Conservation (phyloP, 164 flowering plant species). For the Nymphaea thermarum region DNA sequence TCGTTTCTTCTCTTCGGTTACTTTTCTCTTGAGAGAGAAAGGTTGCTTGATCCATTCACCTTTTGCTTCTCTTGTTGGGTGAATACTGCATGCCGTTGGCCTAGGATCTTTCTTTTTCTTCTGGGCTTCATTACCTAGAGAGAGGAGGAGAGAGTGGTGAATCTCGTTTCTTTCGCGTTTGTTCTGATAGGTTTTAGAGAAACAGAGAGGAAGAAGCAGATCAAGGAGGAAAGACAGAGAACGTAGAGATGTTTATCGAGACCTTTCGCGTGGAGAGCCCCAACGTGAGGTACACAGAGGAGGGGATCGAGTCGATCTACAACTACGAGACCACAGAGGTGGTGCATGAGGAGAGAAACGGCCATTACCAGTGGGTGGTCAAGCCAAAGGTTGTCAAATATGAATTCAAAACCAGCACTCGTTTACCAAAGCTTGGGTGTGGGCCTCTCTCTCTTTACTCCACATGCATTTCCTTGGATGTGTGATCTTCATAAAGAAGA, state of each 20-base stretch:
- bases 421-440: conserved; percentile 89
- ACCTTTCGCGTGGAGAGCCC: conserved; percentile 88
- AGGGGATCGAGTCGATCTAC: conserved; percentile 73
- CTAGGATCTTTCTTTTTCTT: no score
- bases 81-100: no score
- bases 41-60: no score
- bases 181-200: background rate
- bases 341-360: conserved; percentile 76
- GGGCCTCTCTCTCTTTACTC: background rate
- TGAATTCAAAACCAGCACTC: conserved; percentile 75
- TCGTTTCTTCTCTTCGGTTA: no score
- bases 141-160: background rate
- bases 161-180: no score
- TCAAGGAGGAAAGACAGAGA: no score
- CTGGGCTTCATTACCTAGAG: background rate
- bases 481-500: no score
- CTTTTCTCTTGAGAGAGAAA: no score
- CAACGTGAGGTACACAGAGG: conserved; percentile 74
- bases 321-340: conserved; percentile 87
- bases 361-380: conserved; percentile 78
- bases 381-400: conserved; percentile 86
- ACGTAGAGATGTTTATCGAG: conserved; percentile 48
- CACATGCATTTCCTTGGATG: no score
- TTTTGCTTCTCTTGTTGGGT: no score
- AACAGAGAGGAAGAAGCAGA: conserved; percentile 10